Evolutionary conservation across 164 flowering plant species (phyloP), one percentile per base, ranked within the genome.

Genomic region (Chimonanthus salicifolius): DNA sequence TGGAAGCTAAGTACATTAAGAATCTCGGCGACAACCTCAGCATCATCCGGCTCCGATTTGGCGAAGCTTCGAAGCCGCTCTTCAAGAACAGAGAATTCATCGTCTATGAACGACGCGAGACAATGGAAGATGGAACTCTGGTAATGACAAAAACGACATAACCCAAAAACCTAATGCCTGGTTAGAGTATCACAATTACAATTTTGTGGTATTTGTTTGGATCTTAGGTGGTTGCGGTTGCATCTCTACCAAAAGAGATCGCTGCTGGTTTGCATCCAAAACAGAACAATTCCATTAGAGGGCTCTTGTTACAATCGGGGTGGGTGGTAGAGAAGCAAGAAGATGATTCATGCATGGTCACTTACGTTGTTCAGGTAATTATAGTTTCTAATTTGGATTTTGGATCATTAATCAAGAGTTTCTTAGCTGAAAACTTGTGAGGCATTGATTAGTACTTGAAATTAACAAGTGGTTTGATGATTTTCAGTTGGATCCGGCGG

Each of bases 241-340:
- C 97, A 46, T 92, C 97, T 46, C 82, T 92, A 75, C 97, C 97
- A 5, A 92, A 92, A 71, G 89, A 90, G 80, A 92, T 92, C 68
- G 94, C 97, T 7, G 91, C 90, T 1, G 97, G 97, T 33, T 74
- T 92, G 81, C 89, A 88, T 7, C 97, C 94, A 13, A 87, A 89
- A 84, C 84, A 82, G 69, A 83, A 81, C 49, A 88, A 92, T 63
- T 73, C 90, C 18, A 88, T 90, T 49, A 85, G 97, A 75, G 97
- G 92, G 64, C 76, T 92, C 7, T 72, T 92, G 78, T 67, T 92
- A 75, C 94, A 90, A 76, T 92, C 97, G 20, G 97, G 97, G 8
- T 92, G 97, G 97, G 97, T 90, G 21, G 94, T 90, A 47, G 97
- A 92, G 80, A 88, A 89, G 81, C 83, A 86, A 68, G 88, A 89